Evolutionary conservation across 306 rosid species (phyloP).

Genomic region (Acacia crassicarpa): DNA sequence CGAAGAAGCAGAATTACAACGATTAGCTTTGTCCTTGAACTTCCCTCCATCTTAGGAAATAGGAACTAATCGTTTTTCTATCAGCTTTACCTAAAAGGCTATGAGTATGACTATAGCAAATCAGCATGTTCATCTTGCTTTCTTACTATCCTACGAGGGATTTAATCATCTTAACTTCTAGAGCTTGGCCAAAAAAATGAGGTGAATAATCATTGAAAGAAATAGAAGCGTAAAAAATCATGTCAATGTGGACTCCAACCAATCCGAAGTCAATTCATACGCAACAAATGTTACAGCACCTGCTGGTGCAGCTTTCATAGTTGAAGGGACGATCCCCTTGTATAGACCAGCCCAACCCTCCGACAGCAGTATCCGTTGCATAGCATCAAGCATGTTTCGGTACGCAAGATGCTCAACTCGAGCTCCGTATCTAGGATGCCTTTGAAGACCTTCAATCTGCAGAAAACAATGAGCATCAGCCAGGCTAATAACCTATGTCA

Average conservation of each 20-base stretch:
- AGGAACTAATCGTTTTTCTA: background rate
- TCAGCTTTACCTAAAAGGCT: background rate
- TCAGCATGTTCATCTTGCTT: background rate
- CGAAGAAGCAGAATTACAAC: background rate
- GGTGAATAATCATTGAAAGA: slow-evolving; percentile 6
- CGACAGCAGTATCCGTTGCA: slow-evolving; percentile 48
- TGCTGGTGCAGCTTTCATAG: slow-evolving; percentile 94
- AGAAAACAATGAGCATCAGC: slow-evolving; percentile 19
- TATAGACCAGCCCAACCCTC: slow-evolving; percentile 94
- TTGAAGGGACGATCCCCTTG: slow-evolving; percentile 89
- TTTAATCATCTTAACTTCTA: background rate
- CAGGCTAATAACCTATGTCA: background rate
- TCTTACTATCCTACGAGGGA: slow-evolving; percentile 33
- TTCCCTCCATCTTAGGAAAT: slow-evolving; percentile 10
- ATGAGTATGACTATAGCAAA: background rate
- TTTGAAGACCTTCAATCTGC: slow-evolving; percentile 85
- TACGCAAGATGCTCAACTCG: slow-evolving; percentile 75
- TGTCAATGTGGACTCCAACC: slow-evolving; percentile 60
- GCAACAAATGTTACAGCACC: slow-evolving; percentile 91
- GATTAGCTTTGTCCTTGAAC: background rate
- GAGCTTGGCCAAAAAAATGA: slow-evolving; percentile 31
- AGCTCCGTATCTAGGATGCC: slow-evolving; percentile 94
- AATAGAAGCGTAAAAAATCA: slow-evolving; percentile 29
- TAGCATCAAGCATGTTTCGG: slow-evolving; percentile 73
- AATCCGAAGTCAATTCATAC: slow-evolving; percentile 72